A percentile compares a stretch with the other conserved stretches of the same genome.
Conservation (phyloP, 805 yeast genomes). For the Maudiozyma barnettii region DNA sequence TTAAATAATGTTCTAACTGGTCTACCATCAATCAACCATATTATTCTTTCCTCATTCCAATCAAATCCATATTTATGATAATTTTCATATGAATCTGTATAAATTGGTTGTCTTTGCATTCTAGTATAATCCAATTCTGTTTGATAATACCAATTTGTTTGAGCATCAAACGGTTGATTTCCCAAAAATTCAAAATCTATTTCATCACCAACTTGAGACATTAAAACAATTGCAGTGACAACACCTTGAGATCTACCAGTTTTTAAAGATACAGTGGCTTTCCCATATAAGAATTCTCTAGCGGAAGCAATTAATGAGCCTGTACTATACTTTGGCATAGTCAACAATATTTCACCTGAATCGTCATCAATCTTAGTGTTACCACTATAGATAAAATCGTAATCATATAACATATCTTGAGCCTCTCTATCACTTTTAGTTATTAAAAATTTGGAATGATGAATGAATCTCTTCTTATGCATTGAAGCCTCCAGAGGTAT, state of each 20-base stretch:
- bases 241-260: conserved; percentile 74
- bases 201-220: conserved; percentile 84
- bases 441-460: conserved; percentile 22
- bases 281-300: conserved; percentile 77
- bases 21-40: conserved; percentile 66
- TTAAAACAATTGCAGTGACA: conserved; percentile 69
- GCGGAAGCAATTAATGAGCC: conserved; percentile 79
- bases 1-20: conserved; percentile 53
- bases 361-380: conserved; percentile 40
- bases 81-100: conserved; percentile 46
- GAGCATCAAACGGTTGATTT: conserved; percentile 51
- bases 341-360: conserved; percentile 39
- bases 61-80: conserved; percentile 72
- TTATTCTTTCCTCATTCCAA: conserved; percentile 64
- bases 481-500: conserved; percentile 3
- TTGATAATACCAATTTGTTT: conserved; percentile 72
- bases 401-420: conserved; percentile 47
- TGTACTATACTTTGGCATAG: conserved; percentile 66
- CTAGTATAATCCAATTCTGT: conserved; percentile 65
- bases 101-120: conserved; percentile 22
- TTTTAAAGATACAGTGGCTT: conserved; percentile 54
- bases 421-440: conserved; percentile 37
- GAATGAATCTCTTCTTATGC: conserved; percentile 16
- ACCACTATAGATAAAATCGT: conserved; percentile 60
- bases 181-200: conserved; percentile 86